Evolutionary conservation across 1,139 yeast genomes (phyloP).

Genomic region (Martiniozyma asiatica): DNA sequence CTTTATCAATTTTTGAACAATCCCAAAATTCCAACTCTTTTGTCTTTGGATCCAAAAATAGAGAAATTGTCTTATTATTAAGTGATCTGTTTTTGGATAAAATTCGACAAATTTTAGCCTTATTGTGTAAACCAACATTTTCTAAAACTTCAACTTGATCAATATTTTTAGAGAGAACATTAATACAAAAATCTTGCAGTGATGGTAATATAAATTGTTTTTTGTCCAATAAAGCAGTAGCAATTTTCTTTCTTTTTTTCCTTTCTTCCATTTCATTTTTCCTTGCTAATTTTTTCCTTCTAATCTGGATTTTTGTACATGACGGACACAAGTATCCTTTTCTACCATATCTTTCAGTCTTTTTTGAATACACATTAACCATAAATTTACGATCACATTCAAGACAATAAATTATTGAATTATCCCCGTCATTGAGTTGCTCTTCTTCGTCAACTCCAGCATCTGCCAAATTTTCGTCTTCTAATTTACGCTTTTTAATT

Average conservation of each 20-base stretch:
- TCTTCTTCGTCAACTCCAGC: slow-evolving; percentile 25
- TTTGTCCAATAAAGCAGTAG: slow-evolving; percentile 72
- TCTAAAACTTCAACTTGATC: slow-evolving; percentile 58
- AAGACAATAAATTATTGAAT: slow-evolving; percentile 31
- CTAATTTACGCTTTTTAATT: slow-evolving; percentile 26
- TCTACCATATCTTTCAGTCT: slow-evolving; percentile 30
- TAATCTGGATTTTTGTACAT: slow-evolving; percentile 40
- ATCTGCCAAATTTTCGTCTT: slow-evolving; percentile 30
- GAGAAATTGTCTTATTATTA: slow-evolving; percentile 53
- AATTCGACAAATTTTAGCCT: slow-evolving; percentile 59
- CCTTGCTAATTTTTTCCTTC: slow-evolving; percentile 32
- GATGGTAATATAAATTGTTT: slow-evolving; percentile 52
- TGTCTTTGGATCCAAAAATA: slow-evolving; percentile 56
- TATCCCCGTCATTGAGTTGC: slow-evolving; percentile 24
- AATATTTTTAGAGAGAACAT: slow-evolving; percentile 58
- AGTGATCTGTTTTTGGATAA: slow-evolving; percentile 72
- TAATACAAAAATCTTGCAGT: slow-evolving; percentile 73
- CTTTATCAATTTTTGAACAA: slow-evolving; percentile 67
- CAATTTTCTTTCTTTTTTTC: slow-evolving; percentile 63
- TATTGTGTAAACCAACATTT: slow-evolving; percentile 58
- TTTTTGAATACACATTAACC: slow-evolving; percentile 55
- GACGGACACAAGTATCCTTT: slow-evolving; percentile 53
- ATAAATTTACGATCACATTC: slow-evolving; percentile 47
- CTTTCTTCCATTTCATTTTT: slow-evolving; percentile 52
- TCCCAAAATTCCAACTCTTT: slow-evolving; percentile 71